Conservation (phyloP, 1,284 basidiomycete genomes). For the Malassezia yamatoensis region DNA sequence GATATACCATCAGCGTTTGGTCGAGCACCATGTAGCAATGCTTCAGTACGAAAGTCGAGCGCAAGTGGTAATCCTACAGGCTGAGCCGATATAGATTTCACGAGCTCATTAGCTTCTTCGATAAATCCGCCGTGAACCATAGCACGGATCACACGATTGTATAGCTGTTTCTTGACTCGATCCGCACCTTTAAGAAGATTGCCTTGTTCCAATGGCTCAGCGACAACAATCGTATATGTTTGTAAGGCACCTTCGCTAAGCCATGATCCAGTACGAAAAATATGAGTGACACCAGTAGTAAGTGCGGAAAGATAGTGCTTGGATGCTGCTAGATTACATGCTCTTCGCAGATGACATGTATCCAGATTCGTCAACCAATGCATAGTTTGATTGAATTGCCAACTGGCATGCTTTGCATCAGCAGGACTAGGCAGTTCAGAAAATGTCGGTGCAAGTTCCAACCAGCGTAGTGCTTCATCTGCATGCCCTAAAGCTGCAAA, state of each 20-base stretch:
- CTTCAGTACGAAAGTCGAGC: background rate
- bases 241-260: background rate
- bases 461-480: slow-evolving; percentile 1
- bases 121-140: background rate
- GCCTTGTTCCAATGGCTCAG: background rate
- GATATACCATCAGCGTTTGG: background rate
- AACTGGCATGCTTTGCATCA: background rate
- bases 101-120: background rate
- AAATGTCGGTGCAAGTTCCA: background rate
- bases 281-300: background rate
- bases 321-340: slow-evolving; percentile 4
- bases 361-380: background rate
- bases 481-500: background rate
- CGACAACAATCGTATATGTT: background rate
- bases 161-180: background rate
- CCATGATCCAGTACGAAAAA: slow-evolving; percentile 3
- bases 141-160: background rate
- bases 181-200: background rate
- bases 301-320: slow-evolving; percentile 1
- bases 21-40: background rate
- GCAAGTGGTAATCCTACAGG: background rate
- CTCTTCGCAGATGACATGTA: background rate
- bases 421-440: background rate
- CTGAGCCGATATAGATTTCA: background rate
- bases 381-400: background rate